These are phyloP conservation scores for Picea sitchensis DNA, from an alignment of 75 land plant genomes.

Conservation along the genomic window DNA sequence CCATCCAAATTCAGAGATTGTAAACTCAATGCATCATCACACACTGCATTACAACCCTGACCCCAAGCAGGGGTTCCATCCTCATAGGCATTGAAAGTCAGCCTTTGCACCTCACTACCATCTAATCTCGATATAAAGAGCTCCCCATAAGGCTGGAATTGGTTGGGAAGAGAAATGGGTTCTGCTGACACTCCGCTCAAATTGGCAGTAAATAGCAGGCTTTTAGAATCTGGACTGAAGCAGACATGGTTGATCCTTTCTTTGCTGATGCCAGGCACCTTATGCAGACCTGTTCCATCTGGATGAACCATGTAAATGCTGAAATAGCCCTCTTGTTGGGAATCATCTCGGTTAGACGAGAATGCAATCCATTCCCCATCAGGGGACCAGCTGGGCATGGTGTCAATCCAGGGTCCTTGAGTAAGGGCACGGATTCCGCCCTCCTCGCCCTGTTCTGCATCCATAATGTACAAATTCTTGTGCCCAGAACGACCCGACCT, in stretches of 20 bases:
- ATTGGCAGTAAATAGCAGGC: conserved; percentile 68
- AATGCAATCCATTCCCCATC: conserved; percentile 83
- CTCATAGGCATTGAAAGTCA: conserved; percentile 67
- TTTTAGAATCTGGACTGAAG: conserved; percentile 62
- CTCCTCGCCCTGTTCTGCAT: conserved; percentile 71
- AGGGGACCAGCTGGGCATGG: conserved; percentile 88
- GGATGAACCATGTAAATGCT: conserved; percentile 57
- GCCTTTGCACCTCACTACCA: conserved; percentile 51
- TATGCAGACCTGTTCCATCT: conserved; percentile 64
- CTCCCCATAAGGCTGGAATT: conserved; percentile 92
- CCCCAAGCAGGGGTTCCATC: conserved; percentile 70
- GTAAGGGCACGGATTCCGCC: conserved; percentile 53
- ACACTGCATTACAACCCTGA: not conserved
- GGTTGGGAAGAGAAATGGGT: conserved; percentile 77
- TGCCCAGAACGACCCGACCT: conserved; percentile 74
- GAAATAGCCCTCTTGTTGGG: conserved; percentile 33
- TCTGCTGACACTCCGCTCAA: conserved; percentile 66
- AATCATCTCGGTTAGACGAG: conserved; percentile 67
- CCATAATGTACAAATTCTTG: conserved; percentile 77
- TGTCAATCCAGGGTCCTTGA: conserved; percentile 79
- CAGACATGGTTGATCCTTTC: conserved; percentile 83
- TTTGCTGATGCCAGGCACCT: conserved; percentile 37
- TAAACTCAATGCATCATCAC: too few relatives aligned
- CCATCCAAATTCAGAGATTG: not conserved
- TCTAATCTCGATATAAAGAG: conserved; percentile 55